phyloP scores from a whole-genome alignment of 2,329 filamentous ascomycete genomes.

The Scedosporium minutisporum region DNA sequence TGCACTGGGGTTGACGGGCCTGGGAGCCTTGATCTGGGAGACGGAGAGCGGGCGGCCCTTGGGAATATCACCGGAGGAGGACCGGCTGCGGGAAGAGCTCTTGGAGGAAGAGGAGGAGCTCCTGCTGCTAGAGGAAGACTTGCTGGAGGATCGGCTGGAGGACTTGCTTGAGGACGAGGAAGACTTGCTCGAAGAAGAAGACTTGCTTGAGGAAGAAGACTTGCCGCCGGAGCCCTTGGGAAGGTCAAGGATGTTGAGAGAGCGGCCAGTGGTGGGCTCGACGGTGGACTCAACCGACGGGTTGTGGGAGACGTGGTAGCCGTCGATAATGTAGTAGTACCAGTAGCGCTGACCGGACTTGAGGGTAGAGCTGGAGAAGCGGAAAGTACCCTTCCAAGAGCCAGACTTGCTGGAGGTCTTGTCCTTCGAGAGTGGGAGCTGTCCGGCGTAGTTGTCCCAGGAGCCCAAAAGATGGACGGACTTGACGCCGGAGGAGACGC shows the following conservation, averaged over 20 bases:
- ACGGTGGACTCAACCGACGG: conserved; percentile 79
- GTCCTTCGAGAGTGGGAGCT: conserved; percentile 90
- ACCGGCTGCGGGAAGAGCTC: conserved; percentile 36
- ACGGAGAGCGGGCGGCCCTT: conserved; percentile 83
- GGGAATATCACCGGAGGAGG: conserved; percentile 58
- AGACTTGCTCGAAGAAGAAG: conserved; percentile 19
- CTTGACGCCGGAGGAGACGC: conserved; percentile 93
- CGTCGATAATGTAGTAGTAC: conserved; percentile 99
- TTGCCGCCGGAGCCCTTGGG: conserved; percentile 40
- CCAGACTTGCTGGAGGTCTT: conserved; percentile 73
- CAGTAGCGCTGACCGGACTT: conserved; percentile 90
- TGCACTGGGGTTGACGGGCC: conserved; percentile 79
- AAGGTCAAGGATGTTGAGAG: conserved; percentile 95
- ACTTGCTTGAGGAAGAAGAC: conserved; percentile 21
- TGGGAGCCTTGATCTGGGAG: conserved; percentile 80
- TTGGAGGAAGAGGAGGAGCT: conserved; percentile 20
- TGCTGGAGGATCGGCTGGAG: conserved; percentile 21
- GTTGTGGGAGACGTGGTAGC: conserved; percentile 96
- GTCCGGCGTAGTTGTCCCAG: conserved; percentile 94
- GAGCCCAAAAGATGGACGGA: conserved; percentile 95
- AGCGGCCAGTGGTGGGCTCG: conserved; percentile 93
- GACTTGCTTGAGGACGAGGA: conserved; percentile 28
- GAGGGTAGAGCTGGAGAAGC: conserved; percentile 80
- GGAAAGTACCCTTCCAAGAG: conserved; percentile 92
- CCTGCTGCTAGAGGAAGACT: conserved; percentile 28